Conservation (phyloP, 768 basidiomycete genomes). For the Floccularia luteovirens region DNA sequence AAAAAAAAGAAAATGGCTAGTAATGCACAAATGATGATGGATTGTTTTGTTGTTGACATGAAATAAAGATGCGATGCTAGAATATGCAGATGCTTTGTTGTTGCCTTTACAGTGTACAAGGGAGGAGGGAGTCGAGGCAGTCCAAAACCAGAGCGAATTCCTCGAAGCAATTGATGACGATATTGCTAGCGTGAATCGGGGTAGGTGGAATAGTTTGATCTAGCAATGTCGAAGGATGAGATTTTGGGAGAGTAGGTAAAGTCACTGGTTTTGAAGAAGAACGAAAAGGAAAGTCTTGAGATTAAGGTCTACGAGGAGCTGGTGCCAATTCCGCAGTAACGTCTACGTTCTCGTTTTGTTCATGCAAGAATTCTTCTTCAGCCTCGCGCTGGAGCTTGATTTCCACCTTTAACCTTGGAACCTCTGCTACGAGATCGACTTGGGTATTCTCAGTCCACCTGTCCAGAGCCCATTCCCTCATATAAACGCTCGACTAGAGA, state of each 20-base stretch:
- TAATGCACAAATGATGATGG: neutral
- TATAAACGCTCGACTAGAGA: conserved; percentile 68
- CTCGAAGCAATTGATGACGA: neutral
- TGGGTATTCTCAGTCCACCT: conserved; percentile 60
- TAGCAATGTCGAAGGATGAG: no score
- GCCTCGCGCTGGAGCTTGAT: conserved; percentile 33
- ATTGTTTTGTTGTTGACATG: neutral
- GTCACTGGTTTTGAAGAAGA: neutral
- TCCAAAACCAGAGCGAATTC: neutral
- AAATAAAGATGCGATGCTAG: conserved; percentile 4
- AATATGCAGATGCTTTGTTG: conserved; percentile 2
- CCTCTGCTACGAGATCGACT: conserved; percentile 52
- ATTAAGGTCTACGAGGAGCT: neutral
- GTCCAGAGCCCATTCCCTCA: conserved; percentile 79
- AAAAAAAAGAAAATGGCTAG: neutral
- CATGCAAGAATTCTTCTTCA: conserved; percentile 17
- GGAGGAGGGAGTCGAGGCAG: neutral
- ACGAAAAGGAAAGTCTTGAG: neutral
- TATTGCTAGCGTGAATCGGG: neutral
- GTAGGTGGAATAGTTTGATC: neutral
- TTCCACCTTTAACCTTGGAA: conserved; percentile 51
- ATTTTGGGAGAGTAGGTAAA: neutral
- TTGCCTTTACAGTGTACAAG: neutral
- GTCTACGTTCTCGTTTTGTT: conserved; percentile 7
- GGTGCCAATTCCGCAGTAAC: neutral